A percentile compares a stretch with the other conserved stretches of the same genome.
Evolutionary conservation across 2,329 filamentous ascomycete species (phyloP).

Genomic region (Cladosporium phlei): DNA sequence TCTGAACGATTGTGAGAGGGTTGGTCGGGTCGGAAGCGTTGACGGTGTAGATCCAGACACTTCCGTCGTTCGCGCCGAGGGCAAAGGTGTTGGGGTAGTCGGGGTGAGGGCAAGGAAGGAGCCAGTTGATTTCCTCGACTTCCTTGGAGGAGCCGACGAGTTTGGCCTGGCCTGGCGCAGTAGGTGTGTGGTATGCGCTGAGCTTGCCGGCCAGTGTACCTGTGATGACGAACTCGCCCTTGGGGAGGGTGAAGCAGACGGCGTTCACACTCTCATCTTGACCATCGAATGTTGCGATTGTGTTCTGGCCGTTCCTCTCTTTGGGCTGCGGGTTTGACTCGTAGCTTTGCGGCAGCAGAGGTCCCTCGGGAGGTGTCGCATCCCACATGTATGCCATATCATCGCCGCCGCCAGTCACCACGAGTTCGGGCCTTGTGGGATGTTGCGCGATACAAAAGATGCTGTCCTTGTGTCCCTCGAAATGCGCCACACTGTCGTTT

Average conservation of each 20-base stretch:
- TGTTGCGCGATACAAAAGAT: slow-evolving; percentile 96
- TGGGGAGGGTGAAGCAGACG: slow-evolving; percentile 75
- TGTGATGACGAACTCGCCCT: slow-evolving; percentile 78
- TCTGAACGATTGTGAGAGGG: slow-evolving; percentile 77
- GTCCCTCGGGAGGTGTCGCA: slow-evolving; percentile 55
- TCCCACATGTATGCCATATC: slow-evolving; percentile 87
- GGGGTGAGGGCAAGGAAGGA: slow-evolving; percentile 67
- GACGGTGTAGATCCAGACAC: slow-evolving; percentile 93
- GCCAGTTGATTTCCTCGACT: slow-evolving; percentile 93
- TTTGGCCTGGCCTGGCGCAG: slow-evolving; percentile 29
- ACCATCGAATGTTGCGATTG: slow-evolving; percentile 73
- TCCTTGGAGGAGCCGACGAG: slow-evolving; percentile 77
- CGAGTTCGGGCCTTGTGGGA: slow-evolving; percentile 67
- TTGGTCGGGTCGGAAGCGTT: slow-evolving; percentile 57
- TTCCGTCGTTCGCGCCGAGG: slow-evolving; percentile 82
- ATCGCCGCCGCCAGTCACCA: slow-evolving; percentile 82
- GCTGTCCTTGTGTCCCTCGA: slow-evolving; percentile 83
- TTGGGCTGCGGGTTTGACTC: slow-evolving; percentile 59
- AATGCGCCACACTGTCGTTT: slow-evolving; percentile 91
- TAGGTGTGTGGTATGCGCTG: slow-evolving; percentile 46
- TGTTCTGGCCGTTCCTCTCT: slow-evolving; percentile 55
- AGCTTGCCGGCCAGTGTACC: slow-evolving; percentile 83
- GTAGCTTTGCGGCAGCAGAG: slow-evolving; percentile 72
- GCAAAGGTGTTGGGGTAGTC: slow-evolving; percentile 75
- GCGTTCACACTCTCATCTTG: slow-evolving; percentile 90